Percentiles rank a stretch among this genome's conserved stretches.
Conservation (phyloP, 352 stramenopile species). For the Peronosclerospora sorghi region DNA sequence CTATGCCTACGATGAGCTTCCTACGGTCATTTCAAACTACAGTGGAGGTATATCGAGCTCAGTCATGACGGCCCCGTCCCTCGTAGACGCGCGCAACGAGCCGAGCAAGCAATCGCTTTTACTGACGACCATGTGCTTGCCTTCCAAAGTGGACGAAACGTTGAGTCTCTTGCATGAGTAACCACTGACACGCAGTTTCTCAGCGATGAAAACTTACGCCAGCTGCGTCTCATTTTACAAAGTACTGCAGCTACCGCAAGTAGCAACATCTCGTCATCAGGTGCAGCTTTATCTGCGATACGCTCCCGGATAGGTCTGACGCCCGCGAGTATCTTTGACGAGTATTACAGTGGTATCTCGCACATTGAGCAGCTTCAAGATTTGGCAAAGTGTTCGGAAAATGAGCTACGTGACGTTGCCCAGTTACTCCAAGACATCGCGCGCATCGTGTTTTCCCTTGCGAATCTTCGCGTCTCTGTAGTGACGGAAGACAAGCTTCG, state of each 20-base stretch:
- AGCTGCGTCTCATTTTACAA: conserved; percentile 64
- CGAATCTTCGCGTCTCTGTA: conserved; percentile 51
- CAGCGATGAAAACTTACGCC: conserved; percentile 52
- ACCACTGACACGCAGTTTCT: conserved; percentile 70
- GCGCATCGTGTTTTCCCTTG: conserved; percentile 36
- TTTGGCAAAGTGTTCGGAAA: conserved; percentile 57
- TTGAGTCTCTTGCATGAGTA: conserved; percentile 36
- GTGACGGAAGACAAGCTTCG: conserved; percentile 68
- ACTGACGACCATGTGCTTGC: conserved; percentile 55
- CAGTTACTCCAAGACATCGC: conserved; percentile 48
- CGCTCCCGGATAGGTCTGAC: conserved; percentile 52
- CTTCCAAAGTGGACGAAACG: conserved; percentile 60
- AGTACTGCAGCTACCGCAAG: conserved; percentile 58
- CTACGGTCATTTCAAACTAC: conserved; percentile 68
- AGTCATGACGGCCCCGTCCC: conserved; percentile 39
- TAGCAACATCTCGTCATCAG: conserved; percentile 58
- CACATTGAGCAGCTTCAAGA: conserved; percentile 68
- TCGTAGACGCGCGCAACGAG: conserved; percentile 27
- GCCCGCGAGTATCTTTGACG: conserved; percentile 37
- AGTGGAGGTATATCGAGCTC: conserved; percentile 64
- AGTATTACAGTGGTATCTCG: conserved; percentile 61
- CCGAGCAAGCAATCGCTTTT: conserved; percentile 49
- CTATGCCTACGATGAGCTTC: conserved; percentile 49
- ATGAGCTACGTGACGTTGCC: conserved; percentile 47
- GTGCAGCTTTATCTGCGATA: conserved; percentile 42